A percentile compares a stretch with the other conserved stretches of the same genome.
These are phyloP conservation scores for Coniferiporia weirii DNA, from an alignment of 1,284 basidiomycete genomes.

Conservation along the genomic window DNA sequence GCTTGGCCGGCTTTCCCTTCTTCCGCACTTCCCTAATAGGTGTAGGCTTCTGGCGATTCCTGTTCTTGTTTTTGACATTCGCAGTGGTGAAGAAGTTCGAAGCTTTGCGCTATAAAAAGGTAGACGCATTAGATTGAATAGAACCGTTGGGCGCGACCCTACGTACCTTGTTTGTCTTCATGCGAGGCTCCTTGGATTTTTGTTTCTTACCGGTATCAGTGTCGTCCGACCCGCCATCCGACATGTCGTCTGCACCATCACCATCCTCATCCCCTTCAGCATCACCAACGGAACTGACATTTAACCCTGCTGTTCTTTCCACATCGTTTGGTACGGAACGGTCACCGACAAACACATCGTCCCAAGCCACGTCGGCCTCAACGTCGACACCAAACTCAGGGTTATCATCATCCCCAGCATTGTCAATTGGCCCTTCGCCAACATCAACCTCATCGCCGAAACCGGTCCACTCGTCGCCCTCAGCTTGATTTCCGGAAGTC, in stretches of 20 bases:
- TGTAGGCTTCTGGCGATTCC: conserved; percentile 44
- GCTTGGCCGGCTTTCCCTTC: conserved; percentile 29
- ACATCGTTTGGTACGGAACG: neutral
- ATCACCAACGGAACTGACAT: conserved; percentile 21
- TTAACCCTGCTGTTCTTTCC: conserved; percentile 25
- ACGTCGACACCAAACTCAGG: conserved; percentile 26
- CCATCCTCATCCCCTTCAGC: conserved; percentile 16
- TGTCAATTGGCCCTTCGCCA: neutral
- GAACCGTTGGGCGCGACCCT: conserved; percentile 7
- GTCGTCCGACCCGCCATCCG: conserved; percentile 18
- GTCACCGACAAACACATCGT: conserved; percentile 17
- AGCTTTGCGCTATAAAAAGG: conserved; percentile 63
- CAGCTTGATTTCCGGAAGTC: conserved; percentile 27
- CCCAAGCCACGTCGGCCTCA: conserved; percentile 23
- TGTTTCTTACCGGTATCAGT: conserved; percentile 14
- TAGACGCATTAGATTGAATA: neutral
- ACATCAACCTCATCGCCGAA: conserved; percentile 21
- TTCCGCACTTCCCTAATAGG: conserved; percentile 48
- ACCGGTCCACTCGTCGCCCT: conserved; percentile 20
- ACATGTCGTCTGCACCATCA: conserved; percentile 16
- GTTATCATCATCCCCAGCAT: neutral
- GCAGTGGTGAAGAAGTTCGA: conserved; percentile 86
- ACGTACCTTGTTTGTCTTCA: conserved; percentile 83
- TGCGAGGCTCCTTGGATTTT: conserved; percentile 61
- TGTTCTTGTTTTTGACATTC: conserved; percentile 88